phyloP scores from a whole-genome alignment of 768 basidiomycete species.

The Trametes cubensis region DNA sequence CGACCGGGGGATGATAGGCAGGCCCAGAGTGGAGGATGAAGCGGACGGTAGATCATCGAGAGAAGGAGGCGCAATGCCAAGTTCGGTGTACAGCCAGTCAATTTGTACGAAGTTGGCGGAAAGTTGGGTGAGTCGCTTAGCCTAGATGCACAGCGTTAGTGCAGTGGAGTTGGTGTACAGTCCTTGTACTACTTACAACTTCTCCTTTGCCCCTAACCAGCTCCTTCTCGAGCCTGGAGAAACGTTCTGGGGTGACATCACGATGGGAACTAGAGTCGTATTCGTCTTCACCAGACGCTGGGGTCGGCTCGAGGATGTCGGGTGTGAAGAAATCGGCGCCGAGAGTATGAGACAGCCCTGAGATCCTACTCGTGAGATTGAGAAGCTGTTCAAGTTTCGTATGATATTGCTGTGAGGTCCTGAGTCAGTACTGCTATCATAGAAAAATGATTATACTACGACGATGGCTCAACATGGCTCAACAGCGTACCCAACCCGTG shows the following conservation, averaged over 20 bases:
- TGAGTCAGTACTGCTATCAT: background rate
- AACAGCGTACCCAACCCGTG: background rate
- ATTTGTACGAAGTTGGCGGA: constrained; percentile 70
- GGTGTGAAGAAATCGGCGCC: constrained; percentile 58
- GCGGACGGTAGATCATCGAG: constrained; percentile 46
- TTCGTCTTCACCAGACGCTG: constrained; percentile 47
- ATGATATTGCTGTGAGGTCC: constrained; percentile 58
- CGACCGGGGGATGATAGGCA: constrained; percentile 35
- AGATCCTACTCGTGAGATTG: constrained; percentile 69
- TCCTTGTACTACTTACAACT: constrained; percentile 54
- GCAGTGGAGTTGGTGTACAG: constrained; percentile 10
- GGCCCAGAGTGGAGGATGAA: constrained; percentile 37
- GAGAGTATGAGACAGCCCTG: constrained; percentile 58
- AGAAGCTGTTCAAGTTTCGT: constrained; percentile 77
- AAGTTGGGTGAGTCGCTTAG: constrained; percentile 67
- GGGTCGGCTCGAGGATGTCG: constrained; percentile 55
- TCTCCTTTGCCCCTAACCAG: constrained; percentile 85
- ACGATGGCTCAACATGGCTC: too few relatives aligned
- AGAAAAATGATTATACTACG: too few relatives aligned
- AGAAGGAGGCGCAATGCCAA: constrained; percentile 70
- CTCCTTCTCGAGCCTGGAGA: constrained; percentile 81
- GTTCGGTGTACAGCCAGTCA: constrained; percentile 80
- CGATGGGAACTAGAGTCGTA: constrained; percentile 46
- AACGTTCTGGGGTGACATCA: constrained; percentile 81
- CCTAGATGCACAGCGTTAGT: constrained; percentile 40